Conservation (phyloP, 805 yeast genomes). For the Sugiyamaella qingdaonensis region DNA sequence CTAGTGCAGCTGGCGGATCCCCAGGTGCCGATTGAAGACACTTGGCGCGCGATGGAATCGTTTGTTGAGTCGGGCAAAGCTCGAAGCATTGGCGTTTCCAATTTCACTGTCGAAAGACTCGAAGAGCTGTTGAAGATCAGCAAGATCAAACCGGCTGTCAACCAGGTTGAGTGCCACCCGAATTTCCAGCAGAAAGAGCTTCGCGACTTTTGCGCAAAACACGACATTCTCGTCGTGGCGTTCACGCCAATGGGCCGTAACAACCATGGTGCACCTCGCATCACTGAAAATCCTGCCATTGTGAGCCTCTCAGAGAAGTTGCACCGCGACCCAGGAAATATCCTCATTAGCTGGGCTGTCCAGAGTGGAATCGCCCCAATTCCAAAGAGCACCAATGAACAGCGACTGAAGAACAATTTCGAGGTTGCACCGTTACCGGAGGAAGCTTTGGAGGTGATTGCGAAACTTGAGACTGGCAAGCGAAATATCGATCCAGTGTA, state of each 20-base stretch:
- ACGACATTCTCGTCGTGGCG: slow-evolving; percentile 63
- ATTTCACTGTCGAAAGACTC: slow-evolving; percentile 53
- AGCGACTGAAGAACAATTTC: slow-evolving; percentile 54
- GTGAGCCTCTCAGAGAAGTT: slow-evolving; percentile 38
- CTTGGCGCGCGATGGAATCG: slow-evolving; percentile 61
- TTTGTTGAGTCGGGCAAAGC: slow-evolving; percentile 38
- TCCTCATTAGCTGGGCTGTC: slow-evolving; percentile 46
- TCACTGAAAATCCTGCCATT: slow-evolving; percentile 30
- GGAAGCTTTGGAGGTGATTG: not conserved
- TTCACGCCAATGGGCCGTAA: slow-evolving; percentile 60
- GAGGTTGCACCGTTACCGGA: slow-evolving; percentile 35
- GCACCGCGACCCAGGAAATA: slow-evolving; percentile 41
- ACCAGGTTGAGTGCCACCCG: slow-evolving; percentile 78
- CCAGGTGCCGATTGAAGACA: slow-evolving; percentile 41
- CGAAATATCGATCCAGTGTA: slow-evolving; percentile 4
- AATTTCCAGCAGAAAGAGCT: slow-evolving; percentile 54
- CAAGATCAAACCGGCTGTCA: slow-evolving; percentile 57
- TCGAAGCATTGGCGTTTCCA: slow-evolving; percentile 71
- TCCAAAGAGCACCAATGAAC: slow-evolving; percentile 61
- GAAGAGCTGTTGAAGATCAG: slow-evolving; percentile 46
- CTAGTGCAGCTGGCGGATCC: slow-evolving; percentile 38
- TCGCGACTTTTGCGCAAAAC: slow-evolving; percentile 52
- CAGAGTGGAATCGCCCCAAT: slow-evolving; percentile 57
- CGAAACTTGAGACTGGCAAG: slow-evolving; percentile 3
- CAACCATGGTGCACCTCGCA: not conserved